phyloP scores from a whole-genome alignment of 1,139 yeast species.

The Scheffersomyces insectosa region DNA sequence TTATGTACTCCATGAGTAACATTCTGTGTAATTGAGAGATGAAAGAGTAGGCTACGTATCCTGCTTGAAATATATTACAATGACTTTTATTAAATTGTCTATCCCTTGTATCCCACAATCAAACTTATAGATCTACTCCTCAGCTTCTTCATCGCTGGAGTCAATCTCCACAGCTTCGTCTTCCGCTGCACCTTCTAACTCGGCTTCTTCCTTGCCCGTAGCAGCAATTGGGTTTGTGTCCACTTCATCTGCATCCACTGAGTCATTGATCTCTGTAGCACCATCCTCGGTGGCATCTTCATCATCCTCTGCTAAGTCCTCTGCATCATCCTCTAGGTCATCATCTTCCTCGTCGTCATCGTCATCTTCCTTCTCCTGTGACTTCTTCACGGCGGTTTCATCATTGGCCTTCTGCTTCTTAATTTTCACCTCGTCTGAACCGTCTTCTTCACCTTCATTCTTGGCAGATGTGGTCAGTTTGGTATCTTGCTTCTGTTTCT shows the following conservation, averaged over 20 bases:
- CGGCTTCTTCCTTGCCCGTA: slow-evolving; percentile 23
- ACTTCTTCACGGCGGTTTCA: slow-evolving; percentile 17
- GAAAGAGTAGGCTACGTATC: neutral
- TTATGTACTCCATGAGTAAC: neutral
- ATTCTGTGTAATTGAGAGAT: neutral
- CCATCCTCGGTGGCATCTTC: slow-evolving; percentile 22
- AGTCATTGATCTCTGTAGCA: slow-evolving; percentile 13
- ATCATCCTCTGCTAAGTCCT: slow-evolving; percentile 14
- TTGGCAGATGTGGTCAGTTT: slow-evolving; percentile 3
- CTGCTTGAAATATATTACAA: neutral
- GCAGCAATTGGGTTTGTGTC: slow-evolving; percentile 25
- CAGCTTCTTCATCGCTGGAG: slow-evolving; percentile 16
- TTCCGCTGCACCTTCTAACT: slow-evolving; percentile 17
- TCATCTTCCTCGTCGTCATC: slow-evolving; percentile 17
- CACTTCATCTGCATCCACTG: slow-evolving; percentile 14
- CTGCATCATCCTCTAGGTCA: slow-evolving; percentile 10
- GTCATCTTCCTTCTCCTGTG: slow-evolving; percentile 22
- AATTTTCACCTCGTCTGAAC: slow-evolving; percentile 21
- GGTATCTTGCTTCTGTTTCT: slow-evolving; percentile 27
- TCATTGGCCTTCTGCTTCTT: slow-evolving; percentile 23
- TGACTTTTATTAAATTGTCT: too few relatives aligned
- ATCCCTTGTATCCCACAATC: neutral
- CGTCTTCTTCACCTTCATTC: slow-evolving; percentile 13
- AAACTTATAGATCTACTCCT: slow-evolving; percentile 6
- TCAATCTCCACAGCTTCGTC: slow-evolving; percentile 11